A percentile compares a stretch with the other conserved stretches of the same genome.
These are phyloP conservation scores for Phenoliferia sp. DNA, from an alignment of 1,284 basidiomycete genomes.

Conservation along the genomic window DNA sequence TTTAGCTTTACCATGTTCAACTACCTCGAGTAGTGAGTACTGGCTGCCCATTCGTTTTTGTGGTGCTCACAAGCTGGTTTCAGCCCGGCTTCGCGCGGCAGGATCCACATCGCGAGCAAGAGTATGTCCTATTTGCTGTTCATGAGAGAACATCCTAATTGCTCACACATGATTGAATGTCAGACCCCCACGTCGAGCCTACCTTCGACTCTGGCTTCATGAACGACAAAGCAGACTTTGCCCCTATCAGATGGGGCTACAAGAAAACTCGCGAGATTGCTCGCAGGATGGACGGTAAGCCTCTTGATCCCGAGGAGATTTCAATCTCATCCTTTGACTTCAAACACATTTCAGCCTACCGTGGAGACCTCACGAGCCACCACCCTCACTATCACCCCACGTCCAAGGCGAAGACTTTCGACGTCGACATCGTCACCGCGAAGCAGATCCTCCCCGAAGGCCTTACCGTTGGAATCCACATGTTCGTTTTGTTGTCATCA, in stretches of 20 bases:
- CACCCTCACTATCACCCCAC: slow-evolving; percentile 55
- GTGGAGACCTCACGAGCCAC: slow-evolving; percentile 55
- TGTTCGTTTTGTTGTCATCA: slow-evolving; percentile 41
- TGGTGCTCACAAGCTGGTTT: slow-evolving; percentile 12
- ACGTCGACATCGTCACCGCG: slow-evolving; percentile 65
- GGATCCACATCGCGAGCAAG: slow-evolving; percentile 33
- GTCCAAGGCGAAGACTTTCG: slow-evolving; percentile 45
- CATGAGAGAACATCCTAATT: neutral
- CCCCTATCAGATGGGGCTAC: slow-evolving; percentile 53
- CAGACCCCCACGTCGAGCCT: slow-evolving; percentile 59
- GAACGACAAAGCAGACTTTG: slow-evolving; percentile 49
- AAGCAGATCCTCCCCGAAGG: slow-evolving; percentile 58
- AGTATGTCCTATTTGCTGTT: neutral
- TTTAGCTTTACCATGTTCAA: slow-evolving; percentile 34
- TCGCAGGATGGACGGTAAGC: slow-evolving; percentile 58
- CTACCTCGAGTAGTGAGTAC: slow-evolving; percentile 58
- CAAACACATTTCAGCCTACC: no score
- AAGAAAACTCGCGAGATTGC: slow-evolving; percentile 54
- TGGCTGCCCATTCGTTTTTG: slow-evolving; percentile 53
- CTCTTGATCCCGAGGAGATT: no score
- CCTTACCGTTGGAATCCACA: slow-evolving; percentile 65
- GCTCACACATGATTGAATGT: slow-evolving; percentile 46
- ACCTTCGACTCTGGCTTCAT: slow-evolving; percentile 57
- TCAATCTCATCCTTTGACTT: no score
- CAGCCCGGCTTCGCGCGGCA: slow-evolving; percentile 32